Base-by-base conservation (phyloP, 768 basidiomycete genomes). In the Rossbeevera mucosa region DNA sequence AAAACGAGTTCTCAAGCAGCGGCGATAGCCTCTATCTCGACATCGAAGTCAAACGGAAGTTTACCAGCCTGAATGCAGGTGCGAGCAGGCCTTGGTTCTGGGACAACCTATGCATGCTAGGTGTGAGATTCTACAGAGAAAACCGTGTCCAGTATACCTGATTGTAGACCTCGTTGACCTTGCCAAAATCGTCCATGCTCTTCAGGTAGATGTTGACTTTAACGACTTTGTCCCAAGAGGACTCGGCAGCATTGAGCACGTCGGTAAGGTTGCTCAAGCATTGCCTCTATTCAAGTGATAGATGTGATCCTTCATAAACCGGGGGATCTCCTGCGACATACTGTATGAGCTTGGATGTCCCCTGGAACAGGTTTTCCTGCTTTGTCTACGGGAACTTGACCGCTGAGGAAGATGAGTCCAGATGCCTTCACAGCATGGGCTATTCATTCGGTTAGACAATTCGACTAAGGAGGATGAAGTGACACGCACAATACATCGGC, bases 11-110 rank as follows among this genome's bases (percentile, higher is more conserved):
- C 13, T 60, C 47, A 65, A 41, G 51, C 56, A 28, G 76, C 66
- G n/a, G 83, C 81, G 53, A 85, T 83, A 7, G 76, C 80, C 65
- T 88, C 87, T 36, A 88, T 82, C 72, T 91, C 88, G 40, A 88
- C 75, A 58, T 85, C 77, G 6, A 87, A 85, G 54, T 86, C 85
- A 58, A 75, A 74, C 0, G 86, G 86, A 30, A 89, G 73, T 57
- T 78, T 77, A 7, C 78, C 83, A 12, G 82, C 85, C 71, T 89
- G 86, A 56, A 91, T 86, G 65, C 83, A 86, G 8, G 85, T 86
- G 50, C 88, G 71, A 7, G 87, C 81, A 11, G 88, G 89, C 70
- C 88, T 88, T 14, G 79, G 80, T 28, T 64, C 70, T 0, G 80
- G 80, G 25, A 80, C 60, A 8, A 79, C 54, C 78, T 80, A 41